These are phyloP conservation scores for Ascochyta fabae DNA, from an alignment of 2,329 filamentous ascomycete genomes.

Conservation along the genomic window DNA sequence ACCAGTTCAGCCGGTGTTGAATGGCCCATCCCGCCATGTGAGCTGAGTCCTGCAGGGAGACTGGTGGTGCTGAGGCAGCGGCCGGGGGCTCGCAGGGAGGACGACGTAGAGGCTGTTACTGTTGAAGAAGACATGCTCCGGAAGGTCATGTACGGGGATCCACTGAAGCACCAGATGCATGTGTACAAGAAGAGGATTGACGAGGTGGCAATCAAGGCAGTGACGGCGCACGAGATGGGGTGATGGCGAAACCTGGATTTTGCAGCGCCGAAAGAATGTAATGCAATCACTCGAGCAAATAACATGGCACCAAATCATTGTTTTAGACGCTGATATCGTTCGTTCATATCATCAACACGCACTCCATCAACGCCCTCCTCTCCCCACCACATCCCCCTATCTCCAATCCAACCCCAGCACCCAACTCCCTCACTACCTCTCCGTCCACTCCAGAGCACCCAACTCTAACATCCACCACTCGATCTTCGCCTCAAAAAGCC, in stretches of 20 bases:
- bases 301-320: neutral
- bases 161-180: slow-evolving; percentile 79
- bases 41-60: slow-evolving; percentile 73
- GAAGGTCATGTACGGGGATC: slow-evolving; percentile 79
- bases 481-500: slow-evolving; percentile 32
- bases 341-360: no score
- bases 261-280: neutral
- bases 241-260: neutral
- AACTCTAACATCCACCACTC: no score
- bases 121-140: slow-evolving; percentile 72
- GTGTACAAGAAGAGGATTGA: slow-evolving; percentile 77
- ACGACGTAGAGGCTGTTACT: slow-evolving; percentile 70
- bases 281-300: neutral
- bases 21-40: slow-evolving; percentile 71
- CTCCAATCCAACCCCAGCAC: slow-evolving; percentile 44
- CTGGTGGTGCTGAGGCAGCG: slow-evolving; percentile 66
- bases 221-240: slow-evolving; percentile 54
- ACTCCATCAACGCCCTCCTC: slow-evolving; percentile 3
- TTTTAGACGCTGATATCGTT: neutral
- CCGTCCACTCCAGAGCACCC: slow-evolving; percentile 44
- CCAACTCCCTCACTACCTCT: slow-evolving; percentile 47
- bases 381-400: slow-evolving; percentile 28
- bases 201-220: slow-evolving; percentile 71
- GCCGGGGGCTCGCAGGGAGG: slow-evolving; percentile 45
- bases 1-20: slow-evolving; percentile 41